Conservation (phyloP, 225 moss, liverwort and hornwort genomes). For the Thuidium tamariscinum region DNA sequence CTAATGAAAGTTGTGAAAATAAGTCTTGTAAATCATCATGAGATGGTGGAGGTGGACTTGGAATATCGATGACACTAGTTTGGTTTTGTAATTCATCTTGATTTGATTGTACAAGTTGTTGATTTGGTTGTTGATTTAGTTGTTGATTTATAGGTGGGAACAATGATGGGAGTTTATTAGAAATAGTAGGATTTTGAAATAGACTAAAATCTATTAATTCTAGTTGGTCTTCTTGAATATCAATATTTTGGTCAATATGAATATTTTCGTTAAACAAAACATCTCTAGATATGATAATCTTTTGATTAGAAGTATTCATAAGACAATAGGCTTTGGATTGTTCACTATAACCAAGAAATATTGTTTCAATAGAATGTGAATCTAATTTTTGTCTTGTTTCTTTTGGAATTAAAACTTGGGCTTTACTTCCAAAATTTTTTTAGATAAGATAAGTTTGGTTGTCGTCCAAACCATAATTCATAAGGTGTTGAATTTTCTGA, state of each 20-base stretch:
- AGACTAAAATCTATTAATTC: background rate
- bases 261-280: background rate
- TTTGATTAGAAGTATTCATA: background rate
- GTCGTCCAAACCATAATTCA: background rate
- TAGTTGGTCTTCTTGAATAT: background rate
- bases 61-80: background rate
- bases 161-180: no score
- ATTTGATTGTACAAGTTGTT: background rate
- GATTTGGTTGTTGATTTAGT: background rate
- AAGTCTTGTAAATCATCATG: rapidly evolving
- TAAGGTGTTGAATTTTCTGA: rapidly evolving
- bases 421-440: background rate
- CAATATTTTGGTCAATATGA: background rate
- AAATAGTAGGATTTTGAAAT: background rate
- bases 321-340: background rate
- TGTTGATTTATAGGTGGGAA: rapidly evolving
- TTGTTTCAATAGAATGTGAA: background rate
- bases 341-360: background rate
- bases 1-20: background rate
- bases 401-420: background rate
- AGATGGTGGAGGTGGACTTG: background rate
- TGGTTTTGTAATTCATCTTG: background rate
- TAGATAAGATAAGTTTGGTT: background rate
- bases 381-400: background rate
- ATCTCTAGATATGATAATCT: background rate